Conservation (phyloP, 2,329 filamentous ascomycete genomes). For the Westerdykella sp. region DNA sequence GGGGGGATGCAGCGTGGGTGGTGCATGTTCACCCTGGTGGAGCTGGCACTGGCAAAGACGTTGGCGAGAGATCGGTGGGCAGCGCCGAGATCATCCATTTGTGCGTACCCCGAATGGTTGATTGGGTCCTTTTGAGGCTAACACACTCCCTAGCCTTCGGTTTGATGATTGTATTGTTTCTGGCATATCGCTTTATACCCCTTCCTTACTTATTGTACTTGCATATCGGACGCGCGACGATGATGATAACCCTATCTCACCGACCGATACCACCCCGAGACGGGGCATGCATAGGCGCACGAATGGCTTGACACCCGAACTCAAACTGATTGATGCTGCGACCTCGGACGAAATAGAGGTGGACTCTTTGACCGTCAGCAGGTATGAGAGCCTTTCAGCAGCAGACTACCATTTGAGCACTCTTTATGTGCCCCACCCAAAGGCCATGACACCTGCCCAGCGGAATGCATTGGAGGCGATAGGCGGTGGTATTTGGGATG, state of each 20-base stretch:
- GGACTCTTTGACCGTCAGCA: slow-evolving; percentile 76
- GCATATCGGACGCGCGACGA: slow-evolving; percentile 76
- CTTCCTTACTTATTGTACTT: slow-evolving; percentile 81
- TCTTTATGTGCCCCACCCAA: slow-evolving; percentile 66
- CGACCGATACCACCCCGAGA: slow-evolving; percentile 53
- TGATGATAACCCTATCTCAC: slow-evolving; percentile 53
- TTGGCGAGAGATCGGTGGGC: slow-evolving; percentile 65
- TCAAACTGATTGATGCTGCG: slow-evolving; percentile 82
- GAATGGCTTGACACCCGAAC: slow-evolving; percentile 78
- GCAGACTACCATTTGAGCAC: slow-evolving; percentile 89
- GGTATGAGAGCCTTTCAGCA: slow-evolving; percentile 77
- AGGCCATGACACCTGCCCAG: slow-evolving; percentile 55
- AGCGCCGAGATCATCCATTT: slow-evolving; percentile 88
- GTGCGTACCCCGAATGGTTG: slow-evolving; percentile 47
- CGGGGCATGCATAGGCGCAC: slow-evolving; percentile 64
- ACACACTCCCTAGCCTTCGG: slow-evolving; percentile 56
- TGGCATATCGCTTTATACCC: slow-evolving; percentile 93
- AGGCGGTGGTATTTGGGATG: slow-evolving; percentile 79
- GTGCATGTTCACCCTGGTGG: slow-evolving; percentile 79
- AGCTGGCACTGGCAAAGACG: slow-evolving; percentile 59
- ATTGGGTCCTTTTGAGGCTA: slow-evolving; percentile 21
- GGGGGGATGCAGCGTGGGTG: slow-evolving; percentile 95
- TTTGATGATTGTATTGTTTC: slow-evolving; percentile 94
- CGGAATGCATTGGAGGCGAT: slow-evolving; percentile 72
- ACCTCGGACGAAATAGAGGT: slow-evolving; percentile 80